phyloP scores from a whole-genome alignment of 164 flowering plant genomes.

The Stephania cephalantha region DNA sequence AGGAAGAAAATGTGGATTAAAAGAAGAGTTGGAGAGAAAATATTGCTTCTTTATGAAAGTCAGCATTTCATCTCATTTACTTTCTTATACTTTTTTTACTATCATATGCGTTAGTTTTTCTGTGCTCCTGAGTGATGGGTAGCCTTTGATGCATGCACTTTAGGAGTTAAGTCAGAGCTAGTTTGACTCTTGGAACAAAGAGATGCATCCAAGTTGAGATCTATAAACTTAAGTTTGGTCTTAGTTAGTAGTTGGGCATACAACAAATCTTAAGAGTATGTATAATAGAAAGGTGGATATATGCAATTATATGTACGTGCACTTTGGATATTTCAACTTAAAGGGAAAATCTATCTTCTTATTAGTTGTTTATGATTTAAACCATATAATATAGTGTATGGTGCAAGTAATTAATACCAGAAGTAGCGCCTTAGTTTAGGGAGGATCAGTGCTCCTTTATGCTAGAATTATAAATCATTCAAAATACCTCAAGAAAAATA shows the following conservation, averaged over 20 bases:
- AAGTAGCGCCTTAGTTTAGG: too few relatives aligned
- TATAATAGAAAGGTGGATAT: background rate
- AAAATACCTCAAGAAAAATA: too few relatives aligned
- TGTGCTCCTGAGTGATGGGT: background rate
- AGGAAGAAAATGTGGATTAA: conserved; percentile 9
- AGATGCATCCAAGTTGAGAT: background rate
- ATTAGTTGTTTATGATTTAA: too few relatives aligned
- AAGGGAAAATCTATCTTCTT: background rate
- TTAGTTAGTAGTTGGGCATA: background rate
- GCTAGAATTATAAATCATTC: too few relatives aligned
- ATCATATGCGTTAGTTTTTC: background rate
- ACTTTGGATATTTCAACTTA: background rate
- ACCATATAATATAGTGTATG: too few relatives aligned
- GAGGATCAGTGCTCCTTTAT: too few relatives aligned
- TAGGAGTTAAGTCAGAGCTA: background rate
- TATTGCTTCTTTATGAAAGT: conserved; percentile 2
- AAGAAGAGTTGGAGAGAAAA: background rate
- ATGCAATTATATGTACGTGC: background rate
- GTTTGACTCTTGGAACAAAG: background rate
- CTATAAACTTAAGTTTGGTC: background rate
- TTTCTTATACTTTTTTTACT: background rate
- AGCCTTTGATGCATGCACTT: background rate
- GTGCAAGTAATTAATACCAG: too few relatives aligned
- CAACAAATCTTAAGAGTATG: background rate
- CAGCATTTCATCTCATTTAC: conserved; percentile 10